phyloP scores from a whole-genome alignment of 495 filamentous ascomycete species.

The Filosporella fistucella region DNA sequence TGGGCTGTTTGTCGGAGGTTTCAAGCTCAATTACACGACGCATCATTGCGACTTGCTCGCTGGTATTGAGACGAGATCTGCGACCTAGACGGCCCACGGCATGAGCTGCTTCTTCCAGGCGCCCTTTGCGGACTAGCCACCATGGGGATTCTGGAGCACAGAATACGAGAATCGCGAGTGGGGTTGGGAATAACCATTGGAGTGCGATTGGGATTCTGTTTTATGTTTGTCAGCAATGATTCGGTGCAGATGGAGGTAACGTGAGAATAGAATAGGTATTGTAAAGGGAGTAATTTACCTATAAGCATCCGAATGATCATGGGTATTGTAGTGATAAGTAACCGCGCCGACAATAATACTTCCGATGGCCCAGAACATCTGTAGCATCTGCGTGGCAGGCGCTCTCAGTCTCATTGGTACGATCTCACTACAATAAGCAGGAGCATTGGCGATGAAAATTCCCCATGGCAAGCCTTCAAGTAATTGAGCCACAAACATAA shows the following conservation, averaged over 20 bases:
- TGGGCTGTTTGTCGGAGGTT: constrained; percentile 42
- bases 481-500: constrained; percentile 42
- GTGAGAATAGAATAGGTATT: too few relatives aligned
- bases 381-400: constrained; percentile 26
- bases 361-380: constrained; percentile 71
- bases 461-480: constrained; percentile 72
- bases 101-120: constrained; percentile 40
- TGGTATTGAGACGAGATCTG: constrained; percentile 31
- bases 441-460: constrained; percentile 49
- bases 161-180: constrained; percentile 33
- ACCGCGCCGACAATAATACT: constrained; percentile 60
- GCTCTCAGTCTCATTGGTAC: constrained; percentile 11
- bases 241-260: too few relatives aligned
- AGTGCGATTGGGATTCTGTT: constrained; percentile 46
- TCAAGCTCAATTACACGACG: constrained; percentile 58
- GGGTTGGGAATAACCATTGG: constrained; percentile 54
- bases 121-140: constrained; percentile 54
- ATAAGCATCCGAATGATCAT: neutral
- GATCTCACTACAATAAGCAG: constrained; percentile 36
- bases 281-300: constrained; percentile 23
- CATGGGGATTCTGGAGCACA: constrained; percentile 47
- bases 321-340: constrained; percentile 23
- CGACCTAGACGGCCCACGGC: constrained; percentile 45
- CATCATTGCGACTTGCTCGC: constrained; percentile 46
- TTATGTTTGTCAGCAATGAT: neutral